Base-by-base conservation (phyloP, 768 basidiomycete genomes). In the Lanmaoa rubissima region DNA sequence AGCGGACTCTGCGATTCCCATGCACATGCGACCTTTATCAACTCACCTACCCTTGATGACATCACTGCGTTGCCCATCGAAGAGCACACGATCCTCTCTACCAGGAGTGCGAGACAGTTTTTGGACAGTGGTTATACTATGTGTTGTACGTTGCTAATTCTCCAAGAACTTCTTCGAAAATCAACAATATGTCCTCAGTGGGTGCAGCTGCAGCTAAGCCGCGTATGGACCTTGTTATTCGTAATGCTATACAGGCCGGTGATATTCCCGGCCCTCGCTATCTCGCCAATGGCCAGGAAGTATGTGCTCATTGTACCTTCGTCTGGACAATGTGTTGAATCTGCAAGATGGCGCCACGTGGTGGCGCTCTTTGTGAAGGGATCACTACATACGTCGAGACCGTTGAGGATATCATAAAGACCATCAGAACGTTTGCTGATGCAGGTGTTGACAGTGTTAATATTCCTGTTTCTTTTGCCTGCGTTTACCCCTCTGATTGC, bases 51-150 rank as follows among this genome's bases (percentile, higher is more conserved):
- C 14, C 63, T 75, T 11, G 73, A 73, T 32, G 69, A 61, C 21
- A 65, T 74, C 31, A 65, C 61, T 12, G 55, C 63, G 19, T 38
- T 74, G 53, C 64, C 65, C 12, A 43, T 68, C 31, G 74, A 74
- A 36, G 73, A 75, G 32, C 74, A 75, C 49, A 70, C 68, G 2
- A 46, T 73, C 17, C 65, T 73, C 32, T 56, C 70, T 31, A n/a
- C 58, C 10, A 61, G 67, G 49, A 69, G 69, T 47, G 74, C 72
- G 8, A 61, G 55, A 47, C 74, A 67, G 19, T 74, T 74, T 57
- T 53, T 74, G 4, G 72, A 74, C 38, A 63, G 72, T 52, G 74
- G 74, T 5, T 74, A 74, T 48, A 75, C 74, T 1, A 75, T 75
- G 74, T 75, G 74, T 48, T 45, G 67, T 69, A 36, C 5, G 68